A percentile compares a stretch with the other conserved stretches of the same genome.
Evolutionary conservation across 768 basidiomycete genomes (phyloP).

Genomic region (Hygrophoropsis aurantiaca): DNA sequence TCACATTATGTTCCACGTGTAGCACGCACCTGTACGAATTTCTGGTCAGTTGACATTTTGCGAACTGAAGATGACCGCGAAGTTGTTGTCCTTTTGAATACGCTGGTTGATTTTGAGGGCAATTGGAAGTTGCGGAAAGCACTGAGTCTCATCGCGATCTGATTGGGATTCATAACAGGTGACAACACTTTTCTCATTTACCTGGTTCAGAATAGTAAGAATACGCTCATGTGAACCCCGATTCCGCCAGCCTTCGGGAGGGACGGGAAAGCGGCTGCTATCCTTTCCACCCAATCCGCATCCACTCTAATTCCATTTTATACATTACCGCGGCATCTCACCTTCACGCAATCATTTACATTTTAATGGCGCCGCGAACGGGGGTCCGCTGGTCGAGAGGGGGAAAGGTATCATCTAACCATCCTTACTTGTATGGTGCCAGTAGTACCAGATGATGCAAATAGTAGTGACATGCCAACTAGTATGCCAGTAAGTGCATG

Average conservation of each 20-base stretch:
- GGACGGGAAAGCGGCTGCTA: not conserved
- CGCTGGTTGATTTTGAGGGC: not conserved
- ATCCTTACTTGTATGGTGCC: no score
- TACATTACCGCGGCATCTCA: not conserved
- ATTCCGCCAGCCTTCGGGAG: not conserved
- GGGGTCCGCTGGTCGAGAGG: no score
- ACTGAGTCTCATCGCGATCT: no score
- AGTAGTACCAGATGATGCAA: no score
- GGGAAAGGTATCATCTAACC: no score
- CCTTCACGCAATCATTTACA: no score
- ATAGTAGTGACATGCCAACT: no score
- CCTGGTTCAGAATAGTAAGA: no score
- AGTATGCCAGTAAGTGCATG: no score
- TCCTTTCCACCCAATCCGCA: not conserved
- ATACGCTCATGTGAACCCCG: conserved; percentile 9
- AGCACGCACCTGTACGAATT: conserved; percentile 19
- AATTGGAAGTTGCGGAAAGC: not conserved
- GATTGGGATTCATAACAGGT: conserved; percentile 9
- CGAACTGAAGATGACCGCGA: no score
- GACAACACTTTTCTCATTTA: no score
- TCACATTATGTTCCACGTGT: not conserved
- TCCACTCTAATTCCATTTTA: conserved; percentile 13
- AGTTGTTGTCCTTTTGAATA: not conserved
- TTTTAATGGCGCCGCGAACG: no score
- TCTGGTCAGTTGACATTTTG: conserved; percentile 17